Evolutionary conservation across 2,329 filamentous ascomycete genomes (phyloP).

Genomic region (Sporothrix sp.): DNA sequence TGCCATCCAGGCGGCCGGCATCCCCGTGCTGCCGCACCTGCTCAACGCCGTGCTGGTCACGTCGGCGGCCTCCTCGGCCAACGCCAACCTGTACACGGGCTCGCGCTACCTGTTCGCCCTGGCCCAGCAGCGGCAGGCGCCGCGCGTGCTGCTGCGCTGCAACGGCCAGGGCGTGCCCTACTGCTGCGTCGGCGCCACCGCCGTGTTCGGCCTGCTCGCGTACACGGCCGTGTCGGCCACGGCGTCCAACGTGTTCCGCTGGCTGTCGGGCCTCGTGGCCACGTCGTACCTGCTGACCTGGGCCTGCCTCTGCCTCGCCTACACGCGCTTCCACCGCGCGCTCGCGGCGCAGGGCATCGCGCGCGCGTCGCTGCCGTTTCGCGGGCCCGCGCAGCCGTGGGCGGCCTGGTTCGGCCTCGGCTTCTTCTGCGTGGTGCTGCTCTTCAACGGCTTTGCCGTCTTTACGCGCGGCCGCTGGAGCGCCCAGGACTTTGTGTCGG

Average conservation of each 20-base stretch:
- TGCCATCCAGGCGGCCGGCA: conserved; percentile 59
- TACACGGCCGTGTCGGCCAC: conserved; percentile 50
- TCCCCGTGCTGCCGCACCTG: conserved; percentile 56
- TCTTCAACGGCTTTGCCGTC: conserved; percentile 62
- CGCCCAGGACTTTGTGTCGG: conserved; percentile 22
- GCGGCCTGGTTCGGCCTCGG: conserved; percentile 52
- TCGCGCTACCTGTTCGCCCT: conserved; percentile 50
- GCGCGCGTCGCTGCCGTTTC: conserved; percentile 54
- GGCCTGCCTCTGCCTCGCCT: conserved; percentile 56
- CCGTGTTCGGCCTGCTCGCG: conserved; percentile 52
- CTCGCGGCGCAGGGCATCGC: conserved; percentile 53
- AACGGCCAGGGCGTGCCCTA: conserved; percentile 46
- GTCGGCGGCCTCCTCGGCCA: conserved; percentile 59
- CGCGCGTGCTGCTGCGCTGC: conserved; percentile 44
- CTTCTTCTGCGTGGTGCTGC: conserved; percentile 53
- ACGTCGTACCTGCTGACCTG: conserved; percentile 61
- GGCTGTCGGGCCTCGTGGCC: conserved; percentile 34
- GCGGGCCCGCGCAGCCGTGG: conserved; percentile 55
- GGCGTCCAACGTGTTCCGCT: conserved; percentile 20
- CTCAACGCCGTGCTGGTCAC: conserved; percentile 70
- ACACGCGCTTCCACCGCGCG: conserved; percentile 58
- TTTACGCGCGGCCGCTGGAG: conserved; percentile 46
- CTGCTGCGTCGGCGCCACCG: conserved; percentile 43
- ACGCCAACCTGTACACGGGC: conserved; percentile 51
- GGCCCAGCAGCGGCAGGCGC: conserved; percentile 49